Conservation (phyloP, 495 filamentous ascomycete species). For the Aspergillus ostianus region DNA sequence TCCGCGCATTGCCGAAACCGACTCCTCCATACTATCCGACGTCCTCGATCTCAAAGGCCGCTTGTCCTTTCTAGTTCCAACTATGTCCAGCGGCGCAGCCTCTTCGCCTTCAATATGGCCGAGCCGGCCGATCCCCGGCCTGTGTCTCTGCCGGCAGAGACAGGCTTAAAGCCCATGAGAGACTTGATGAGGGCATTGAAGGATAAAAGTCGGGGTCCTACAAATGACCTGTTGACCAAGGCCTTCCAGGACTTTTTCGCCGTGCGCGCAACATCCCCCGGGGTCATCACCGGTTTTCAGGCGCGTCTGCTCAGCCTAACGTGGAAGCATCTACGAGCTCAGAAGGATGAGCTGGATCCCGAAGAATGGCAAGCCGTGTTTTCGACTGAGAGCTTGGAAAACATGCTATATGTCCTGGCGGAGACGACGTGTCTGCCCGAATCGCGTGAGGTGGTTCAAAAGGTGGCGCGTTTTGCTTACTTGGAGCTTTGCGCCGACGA, state of each 20-base stretch:
- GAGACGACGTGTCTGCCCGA: constrained; percentile 37
- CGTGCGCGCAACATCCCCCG: constrained; percentile 45
- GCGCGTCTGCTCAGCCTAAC: constrained; percentile 55
- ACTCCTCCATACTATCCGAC: constrained; percentile 34
- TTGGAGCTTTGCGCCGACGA: constrained; percentile 48
- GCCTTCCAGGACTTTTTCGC: constrained; percentile 67
- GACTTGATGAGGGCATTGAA: constrained; percentile 37
- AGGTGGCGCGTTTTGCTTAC: constrained; percentile 57
- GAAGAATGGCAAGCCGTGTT: constrained; percentile 40
- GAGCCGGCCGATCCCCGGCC: constrained; percentile 18
- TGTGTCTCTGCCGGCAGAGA: constrained; percentile 36
- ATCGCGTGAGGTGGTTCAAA: constrained; percentile 35
- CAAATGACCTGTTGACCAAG: constrained; percentile 53
- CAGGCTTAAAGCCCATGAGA: constrained; percentile 43
- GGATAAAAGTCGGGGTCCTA: constrained; percentile 52
- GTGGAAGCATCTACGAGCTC: constrained; percentile 54
- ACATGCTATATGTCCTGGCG: constrained; percentile 38
- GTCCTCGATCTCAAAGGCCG: constrained; percentile 25
- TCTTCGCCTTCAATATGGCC: constrained; percentile 36
- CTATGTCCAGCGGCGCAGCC: constrained; percentile 29
- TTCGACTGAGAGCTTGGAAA: constrained; percentile 51
- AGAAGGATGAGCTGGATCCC: constrained; percentile 35
- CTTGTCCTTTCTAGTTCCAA: constrained; percentile 12
- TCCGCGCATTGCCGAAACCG: constrained; percentile 42
- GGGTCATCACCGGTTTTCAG: constrained; percentile 63